These are phyloP conservation scores for Pichia sp. DNA, from an alignment of 1,139 yeast genomes.

Conservation along the genomic window DNA sequence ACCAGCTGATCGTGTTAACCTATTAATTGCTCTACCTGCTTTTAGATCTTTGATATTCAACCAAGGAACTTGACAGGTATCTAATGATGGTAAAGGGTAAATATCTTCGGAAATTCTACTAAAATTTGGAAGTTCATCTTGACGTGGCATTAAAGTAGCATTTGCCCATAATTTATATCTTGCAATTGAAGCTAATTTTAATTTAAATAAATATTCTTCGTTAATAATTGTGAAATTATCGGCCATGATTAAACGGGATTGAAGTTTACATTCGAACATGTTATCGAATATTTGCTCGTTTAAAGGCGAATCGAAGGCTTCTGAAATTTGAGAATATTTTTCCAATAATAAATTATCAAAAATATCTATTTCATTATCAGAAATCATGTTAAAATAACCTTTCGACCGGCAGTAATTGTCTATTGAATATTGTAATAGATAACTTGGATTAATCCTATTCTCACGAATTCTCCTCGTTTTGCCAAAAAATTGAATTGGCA, in stretches of 20 bases:
- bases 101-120: conserved; percentile 18
- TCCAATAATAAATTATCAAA: conserved; percentile 18
- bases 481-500: conserved; percentile 9
- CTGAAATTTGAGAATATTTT: conserved; percentile 4
- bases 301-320: background rate
- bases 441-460: conserved; percentile 40
- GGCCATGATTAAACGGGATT: background rate
- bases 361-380: conserved; percentile 30
- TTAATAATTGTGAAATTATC: conserved; percentile 2
- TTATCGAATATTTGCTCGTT: conserved; percentile 6
- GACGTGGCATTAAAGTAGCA: conserved; percentile 44
- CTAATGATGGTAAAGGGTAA: conserved; percentile 6
- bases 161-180: conserved; percentile 44
- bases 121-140: conserved; percentile 34
- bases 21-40: conserved; percentile 10
- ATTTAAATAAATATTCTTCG: conserved; percentile 14
- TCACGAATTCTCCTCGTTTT: conserved; percentile 32
- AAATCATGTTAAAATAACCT: conserved; percentile 30
- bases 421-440: conserved; percentile 42
- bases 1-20: conserved; percentile 9
- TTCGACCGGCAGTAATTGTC: conserved; percentile 36
- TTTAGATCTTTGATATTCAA: conserved; percentile 11
- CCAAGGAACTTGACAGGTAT: conserved; percentile 14
- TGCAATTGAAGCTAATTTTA: conserved; percentile 29
- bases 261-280: conserved; percentile 4